Conservation (phyloP, 140 eudicot genomes). For the Senecio squalidus region DNA sequence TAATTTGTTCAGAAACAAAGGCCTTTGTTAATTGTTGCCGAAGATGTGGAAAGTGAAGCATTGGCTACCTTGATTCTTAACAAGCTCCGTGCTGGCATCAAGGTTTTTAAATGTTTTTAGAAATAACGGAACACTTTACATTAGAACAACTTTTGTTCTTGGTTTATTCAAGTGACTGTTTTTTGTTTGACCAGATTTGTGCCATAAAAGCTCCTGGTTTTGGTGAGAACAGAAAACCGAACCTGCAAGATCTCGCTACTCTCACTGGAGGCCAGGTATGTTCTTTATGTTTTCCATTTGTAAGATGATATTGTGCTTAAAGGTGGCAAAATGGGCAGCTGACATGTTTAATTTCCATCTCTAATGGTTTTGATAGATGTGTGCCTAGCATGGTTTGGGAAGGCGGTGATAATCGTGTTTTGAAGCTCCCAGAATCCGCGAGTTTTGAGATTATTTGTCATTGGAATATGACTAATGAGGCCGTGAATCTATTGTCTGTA, state of each 20-base stretch:
- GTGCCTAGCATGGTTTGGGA: too few relatives aligned
- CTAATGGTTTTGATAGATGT: too few relatives aligned
- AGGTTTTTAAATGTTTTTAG: not conserved
- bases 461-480: too few relatives aligned
- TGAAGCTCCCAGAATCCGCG: too few relatives aligned
- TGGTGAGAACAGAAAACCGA: constrained; percentile 59
- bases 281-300: not conserved
- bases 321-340: not conserved
- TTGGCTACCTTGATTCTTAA: not conserved
- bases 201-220: constrained; percentile 78
- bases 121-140: constrained; percentile 21
- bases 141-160: constrained; percentile 27
- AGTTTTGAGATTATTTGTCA: too few relatives aligned
- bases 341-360: too few relatives aligned
- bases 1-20: not conserved
- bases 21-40: not conserved
- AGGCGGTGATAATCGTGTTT: too few relatives aligned
- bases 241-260: constrained; percentile 56
- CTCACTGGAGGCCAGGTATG: constrained; percentile 67
- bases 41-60: not conserved
- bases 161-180: not conserved
- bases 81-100: not conserved
- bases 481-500: too few relatives aligned
- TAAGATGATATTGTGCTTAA: not conserved
- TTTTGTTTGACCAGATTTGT: constrained; percentile 40